Evolutionary conservation across 2,329 filamentous ascomycete genomes (phyloP), one percentile per base, ranked within the genome.

Genomic region (Curvularia spicifera): DNA sequence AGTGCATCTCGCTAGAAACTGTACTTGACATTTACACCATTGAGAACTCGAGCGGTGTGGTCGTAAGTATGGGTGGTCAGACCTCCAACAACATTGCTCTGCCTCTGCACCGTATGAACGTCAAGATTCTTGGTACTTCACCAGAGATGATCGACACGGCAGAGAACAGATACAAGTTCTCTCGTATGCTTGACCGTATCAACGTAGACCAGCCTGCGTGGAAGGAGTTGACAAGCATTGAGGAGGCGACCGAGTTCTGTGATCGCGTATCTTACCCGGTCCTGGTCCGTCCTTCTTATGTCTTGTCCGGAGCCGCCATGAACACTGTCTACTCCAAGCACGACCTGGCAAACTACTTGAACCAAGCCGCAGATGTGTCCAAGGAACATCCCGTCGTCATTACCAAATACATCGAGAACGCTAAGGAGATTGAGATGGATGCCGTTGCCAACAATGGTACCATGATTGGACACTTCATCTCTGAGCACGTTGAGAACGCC

Each of bases 351-450:
- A 89, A 84, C 71, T 98, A 96, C 78, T 84, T 99, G 44, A 87
- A 91, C 65, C 94, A 98, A 79, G 95, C 95, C 53, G 91, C 87
- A 6, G 93, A 96, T 65, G 95, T 99, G 46, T 98, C 95, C 5
- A 88, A 91, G 62, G 94, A 98, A 62, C 91, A 98, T 77, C 95
- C 95, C 0, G 95, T 99, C 10, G 95, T 99, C 61, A 98, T 99
- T 73, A 98, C 94, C 60, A 99, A 99, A 82, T 99, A 98, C 80
- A 98, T 99, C 67, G 95, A 99, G 82, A 95, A 96, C 67, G 95
- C 95, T 65, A 98, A 99, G 83, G 95, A 99, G 78, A 98, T 99
- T 64, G 95, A 99, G 79, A 98, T 99, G 95, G 95, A 99, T 71
- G 95, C 95, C 40, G 95, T 99, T 44, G 95, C 94, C 53, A 89